A percentile compares a stretch with the other conserved stretches of the same genome.
These are phyloP conservation scores for Helotiales sp. DNA, from an alignment of 2,329 filamentous ascomycete species.

Conservation along the genomic window DNA sequence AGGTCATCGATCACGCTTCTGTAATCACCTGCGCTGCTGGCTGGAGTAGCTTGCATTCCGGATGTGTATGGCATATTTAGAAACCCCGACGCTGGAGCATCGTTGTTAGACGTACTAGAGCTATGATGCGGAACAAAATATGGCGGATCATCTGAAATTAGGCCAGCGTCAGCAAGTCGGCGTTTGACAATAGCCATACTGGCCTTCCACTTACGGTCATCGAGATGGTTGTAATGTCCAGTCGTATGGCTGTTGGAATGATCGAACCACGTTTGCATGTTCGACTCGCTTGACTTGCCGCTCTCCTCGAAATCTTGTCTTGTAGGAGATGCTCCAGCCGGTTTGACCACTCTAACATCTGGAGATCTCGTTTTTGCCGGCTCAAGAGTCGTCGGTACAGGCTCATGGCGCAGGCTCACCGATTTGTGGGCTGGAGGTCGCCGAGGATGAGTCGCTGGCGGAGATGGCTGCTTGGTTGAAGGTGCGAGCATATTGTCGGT, in stretches of 20 bases:
- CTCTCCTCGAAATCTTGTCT: conserved; percentile 22
- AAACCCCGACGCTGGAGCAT: neutral
- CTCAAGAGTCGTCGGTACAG: neutral
- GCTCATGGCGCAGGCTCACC: conserved; percentile 22
- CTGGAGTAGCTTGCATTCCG: conserved; percentile 10
- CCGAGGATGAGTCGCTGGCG: conserved; percentile 20
- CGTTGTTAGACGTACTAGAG: conserved; percentile 16
- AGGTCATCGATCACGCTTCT: conserved; percentile 85
- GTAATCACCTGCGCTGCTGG: conserved; percentile 62
- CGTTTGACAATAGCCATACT: neutral
- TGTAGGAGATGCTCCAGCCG: neutral
- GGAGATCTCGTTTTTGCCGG: neutral
- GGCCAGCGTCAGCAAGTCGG: neutral
- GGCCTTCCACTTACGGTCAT: conserved; percentile 27
- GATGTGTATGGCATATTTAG: neutral
- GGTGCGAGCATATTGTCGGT: conserved; percentile 7
- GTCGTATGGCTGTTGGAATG: conserved; percentile 22
- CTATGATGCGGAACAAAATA: conserved; percentile 26
- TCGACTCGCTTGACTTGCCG: conserved; percentile 15
- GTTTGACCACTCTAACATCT: neutral
- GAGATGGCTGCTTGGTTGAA: neutral
- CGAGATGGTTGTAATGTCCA: conserved; percentile 8
- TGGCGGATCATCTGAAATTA: conserved; percentile 27
- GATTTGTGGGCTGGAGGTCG: conserved; percentile 28
- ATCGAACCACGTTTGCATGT: conserved; percentile 31